Base-by-base conservation (phyloP, 768 basidiomycete genomes). In the Mrakia gelida region DNA sequence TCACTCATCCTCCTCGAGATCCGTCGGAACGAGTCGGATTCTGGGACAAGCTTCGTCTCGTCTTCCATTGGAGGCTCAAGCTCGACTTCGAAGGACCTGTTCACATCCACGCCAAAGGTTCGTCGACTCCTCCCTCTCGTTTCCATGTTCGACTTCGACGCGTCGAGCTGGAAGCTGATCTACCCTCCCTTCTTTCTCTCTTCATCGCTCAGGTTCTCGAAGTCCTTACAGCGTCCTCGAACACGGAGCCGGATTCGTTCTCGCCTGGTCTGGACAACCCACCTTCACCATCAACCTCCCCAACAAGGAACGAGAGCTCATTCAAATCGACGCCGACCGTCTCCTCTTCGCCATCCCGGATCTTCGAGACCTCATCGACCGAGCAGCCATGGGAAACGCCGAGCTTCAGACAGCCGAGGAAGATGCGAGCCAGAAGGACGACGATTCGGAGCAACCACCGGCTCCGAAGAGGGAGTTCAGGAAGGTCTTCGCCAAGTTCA, bases 291-390 rank as follows among this genome's bases (percentile, higher is more conserved):
- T 97, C 74, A 92, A 90, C 23, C 88, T 90, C 76, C 86, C 86
- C 71, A 94, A 95, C 82, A 85, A 87, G 30, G 89, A 93, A 80
- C 85, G 86, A 62, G 95, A 98, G 82, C 85, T 94, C 32, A 87
- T 95, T 41, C 94, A 98, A 86, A 89, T 97, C 45, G 86, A 86
- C 68, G 92, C 93, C 80, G 90, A 94, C 45, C 87, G 89, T 8
- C 92, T 95, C 88, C 84, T 91, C 52, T 89, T 97, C 75, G 90
- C 91, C 8, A 90, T 97, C 76, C 95, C 95, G 9, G 90, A 92
- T 59, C 71, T 76, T 45, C 78, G 75, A 28, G 71, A 65, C 28
- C 65, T 73, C n/a, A 67, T 72, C 54, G 78, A 79, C 43, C 52
- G 68, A 52, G 38, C 61, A 34, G 78, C 78, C n/a, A 79, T 75